Evolutionary conservation across 2,329 filamentous ascomycete genomes (phyloP).

Genomic region (Trichoderma oligosporum): DNA sequence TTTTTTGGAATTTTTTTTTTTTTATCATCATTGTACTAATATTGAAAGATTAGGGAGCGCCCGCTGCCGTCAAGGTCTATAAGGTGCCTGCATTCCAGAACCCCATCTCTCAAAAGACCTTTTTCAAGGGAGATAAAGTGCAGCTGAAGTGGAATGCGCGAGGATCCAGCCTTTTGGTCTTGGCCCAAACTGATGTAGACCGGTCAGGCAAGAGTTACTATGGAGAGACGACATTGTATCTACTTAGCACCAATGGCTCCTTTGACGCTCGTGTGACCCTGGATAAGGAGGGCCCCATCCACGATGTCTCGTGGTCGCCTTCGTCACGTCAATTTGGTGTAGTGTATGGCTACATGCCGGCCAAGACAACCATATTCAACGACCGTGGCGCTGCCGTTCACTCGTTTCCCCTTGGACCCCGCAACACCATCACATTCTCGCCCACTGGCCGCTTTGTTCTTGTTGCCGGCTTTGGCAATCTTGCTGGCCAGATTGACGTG

Average conservation of each 20-base stretch:
- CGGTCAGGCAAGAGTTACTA: constrained; percentile 99
- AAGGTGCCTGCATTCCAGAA: constrained; percentile 81
- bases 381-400: constrained; percentile 77
- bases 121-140: constrained; percentile 99
- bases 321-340: constrained; percentile 98
- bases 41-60: constrained; percentile 64
- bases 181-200: constrained; percentile 97
- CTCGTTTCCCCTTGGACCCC: constrained; percentile 79
- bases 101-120: constrained; percentile 93
- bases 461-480: constrained; percentile 93
- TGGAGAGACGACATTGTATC: constrained; percentile 93
- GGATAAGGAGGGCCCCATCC: constrained; percentile 96
- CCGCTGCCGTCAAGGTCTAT: constrained; percentile 89
- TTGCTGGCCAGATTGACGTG: constrained; percentile 95
- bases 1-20: background rate
- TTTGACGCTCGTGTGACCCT: constrained; percentile 90
- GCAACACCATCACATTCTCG: constrained; percentile 94
- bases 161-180: constrained; percentile 85
- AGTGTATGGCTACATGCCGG: constrained; percentile 98
- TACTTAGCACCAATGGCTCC: constrained; percentile 83
- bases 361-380: constrained; percentile 98
- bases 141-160: constrained; percentile 96
- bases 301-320: constrained; percentile 97
- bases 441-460: constrained; percentile 89
- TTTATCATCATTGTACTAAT: background rate